Conservation (phyloP, 805 yeast genomes). For the Ogataea parapolymorpha region DNA sequence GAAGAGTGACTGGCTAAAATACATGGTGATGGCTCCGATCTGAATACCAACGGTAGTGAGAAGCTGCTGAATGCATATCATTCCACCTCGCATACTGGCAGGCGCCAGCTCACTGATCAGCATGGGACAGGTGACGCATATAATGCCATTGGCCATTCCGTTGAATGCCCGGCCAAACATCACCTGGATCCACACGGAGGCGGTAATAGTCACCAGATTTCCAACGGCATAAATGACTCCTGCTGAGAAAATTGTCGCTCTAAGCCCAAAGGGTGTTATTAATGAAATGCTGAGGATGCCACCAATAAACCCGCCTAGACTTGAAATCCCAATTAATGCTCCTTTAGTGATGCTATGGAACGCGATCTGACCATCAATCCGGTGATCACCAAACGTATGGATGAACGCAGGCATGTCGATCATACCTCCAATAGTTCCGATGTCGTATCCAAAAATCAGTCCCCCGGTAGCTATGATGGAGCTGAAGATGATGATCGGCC, state of each 20-base stretch:
- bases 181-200: constrained; percentile 25
- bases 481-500: constrained; percentile 25
- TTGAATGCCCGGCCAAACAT: constrained; percentile 29
- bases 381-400: constrained; percentile 24
- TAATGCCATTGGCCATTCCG: constrained; percentile 32
- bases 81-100: constrained; percentile 27
- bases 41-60: constrained; percentile 35
- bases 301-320: constrained; percentile 33
- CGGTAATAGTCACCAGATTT: constrained; percentile 16
- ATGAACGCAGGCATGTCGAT: constrained; percentile 30
- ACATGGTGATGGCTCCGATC: constrained; percentile 28
- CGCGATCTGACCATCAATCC: not conserved
- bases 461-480: constrained; percentile 32
- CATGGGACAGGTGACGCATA: constrained; percentile 35
- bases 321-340: constrained; percentile 28
- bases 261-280: constrained; percentile 27
- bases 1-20: constrained; percentile 12
- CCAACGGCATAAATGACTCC: constrained; percentile 23
- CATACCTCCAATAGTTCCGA: constrained; percentile 36
- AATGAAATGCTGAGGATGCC: constrained; percentile 27
- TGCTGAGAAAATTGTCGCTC: constrained; percentile 22
- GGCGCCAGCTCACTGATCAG: constrained; percentile 36
- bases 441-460: constrained; percentile 35
- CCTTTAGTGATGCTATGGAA: constrained; percentile 30
- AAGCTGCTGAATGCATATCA: constrained; percentile 33